A percentile compares a stretch with the other conserved stretches of the same genome.
Evolutionary conservation across 257 asterid species (phyloP).

Genomic region (Rauvolfia tetraphylla): DNA sequence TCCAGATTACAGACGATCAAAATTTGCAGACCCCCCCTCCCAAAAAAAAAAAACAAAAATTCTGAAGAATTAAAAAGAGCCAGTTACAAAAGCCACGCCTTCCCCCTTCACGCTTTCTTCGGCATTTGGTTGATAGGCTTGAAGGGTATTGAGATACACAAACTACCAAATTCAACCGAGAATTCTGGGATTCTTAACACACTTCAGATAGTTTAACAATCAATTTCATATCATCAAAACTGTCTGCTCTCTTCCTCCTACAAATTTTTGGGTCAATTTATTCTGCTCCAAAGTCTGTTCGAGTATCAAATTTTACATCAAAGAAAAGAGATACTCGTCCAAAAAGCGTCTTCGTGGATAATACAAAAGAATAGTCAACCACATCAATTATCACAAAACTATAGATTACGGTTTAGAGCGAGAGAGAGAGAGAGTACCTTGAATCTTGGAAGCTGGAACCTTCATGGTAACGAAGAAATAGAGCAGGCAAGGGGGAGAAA

Average conservation of each 20-base stretch:
- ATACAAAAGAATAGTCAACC: background rate
- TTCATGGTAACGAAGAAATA: constrained; percentile 27
- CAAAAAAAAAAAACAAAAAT: no score
- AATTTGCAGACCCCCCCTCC: background rate
- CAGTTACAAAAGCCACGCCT: background rate
- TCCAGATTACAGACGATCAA: background rate
- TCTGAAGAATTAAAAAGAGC: background rate
- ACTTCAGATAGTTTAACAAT: background rate
- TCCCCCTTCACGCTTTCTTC: background rate
- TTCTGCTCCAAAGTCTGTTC: background rate
- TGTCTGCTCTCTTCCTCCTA: background rate
- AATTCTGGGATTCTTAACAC: background rate
- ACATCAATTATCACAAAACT: background rate
- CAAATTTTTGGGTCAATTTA: no score
- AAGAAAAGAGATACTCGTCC: background rate
- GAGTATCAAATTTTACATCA: background rate
- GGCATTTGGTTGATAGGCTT: background rate
- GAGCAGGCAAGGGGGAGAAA: background rate
- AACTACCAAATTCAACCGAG: background rate
- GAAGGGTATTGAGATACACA: background rate
- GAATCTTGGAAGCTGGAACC: constrained; percentile 46
- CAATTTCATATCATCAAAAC: background rate
- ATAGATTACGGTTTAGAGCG: no score
- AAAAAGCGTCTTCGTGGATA: background rate
- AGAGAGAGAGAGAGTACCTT: constrained; percentile 35